Conservation (phyloP, 2,329 filamentous ascomycete species). For the Aspergillus alliaceus region DNA sequence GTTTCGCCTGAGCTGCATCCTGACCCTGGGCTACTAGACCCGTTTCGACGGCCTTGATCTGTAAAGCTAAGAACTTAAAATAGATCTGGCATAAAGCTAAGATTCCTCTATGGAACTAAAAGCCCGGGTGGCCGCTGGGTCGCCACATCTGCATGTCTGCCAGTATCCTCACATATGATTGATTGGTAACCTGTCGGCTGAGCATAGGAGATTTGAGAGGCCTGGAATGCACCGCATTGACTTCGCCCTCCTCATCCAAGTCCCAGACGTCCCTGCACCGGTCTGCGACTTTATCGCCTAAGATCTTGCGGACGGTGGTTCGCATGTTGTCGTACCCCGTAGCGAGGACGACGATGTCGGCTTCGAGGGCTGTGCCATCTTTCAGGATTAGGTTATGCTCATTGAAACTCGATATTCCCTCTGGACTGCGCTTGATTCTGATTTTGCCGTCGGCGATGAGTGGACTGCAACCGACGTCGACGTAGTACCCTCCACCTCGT, state of each 20-base stretch:
- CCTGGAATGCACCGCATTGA: conserved; percentile 42
- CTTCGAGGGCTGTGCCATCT: conserved; percentile 58
- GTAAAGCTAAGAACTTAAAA: conserved; percentile 54
- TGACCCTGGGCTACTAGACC: conserved; percentile 29
- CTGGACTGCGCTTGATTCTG: conserved; percentile 58
- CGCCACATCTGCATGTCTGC: conserved; percentile 47
- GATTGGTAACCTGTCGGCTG: no score
- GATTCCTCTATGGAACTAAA: conserved; percentile 68
- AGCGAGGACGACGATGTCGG: conserved; percentile 64
- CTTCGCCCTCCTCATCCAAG: conserved; percentile 57
- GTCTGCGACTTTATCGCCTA: conserved; percentile 63
- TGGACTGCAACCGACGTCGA: conserved; percentile 56
- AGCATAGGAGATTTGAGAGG: background rate
- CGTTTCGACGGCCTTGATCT: conserved; percentile 49
- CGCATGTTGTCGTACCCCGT: conserved; percentile 70
- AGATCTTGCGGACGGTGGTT: conserved; percentile 59
- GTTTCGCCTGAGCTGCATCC: background rate
- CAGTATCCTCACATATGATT: no score
- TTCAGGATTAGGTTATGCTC: conserved; percentile 48
- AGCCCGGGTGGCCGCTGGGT: conserved; percentile 60
- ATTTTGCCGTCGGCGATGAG: conserved; percentile 60
- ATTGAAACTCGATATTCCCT: conserved; percentile 55
- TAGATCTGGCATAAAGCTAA: conserved; percentile 62
- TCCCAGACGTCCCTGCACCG: conserved; percentile 61
- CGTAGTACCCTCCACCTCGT: conserved; percentile 59